A percentile compares a stretch with the other conserved stretches of the same genome.
phyloP scores from a whole-genome alignment of 495 filamentous ascomycete genomes.

The Bombardia bombarda region DNA sequence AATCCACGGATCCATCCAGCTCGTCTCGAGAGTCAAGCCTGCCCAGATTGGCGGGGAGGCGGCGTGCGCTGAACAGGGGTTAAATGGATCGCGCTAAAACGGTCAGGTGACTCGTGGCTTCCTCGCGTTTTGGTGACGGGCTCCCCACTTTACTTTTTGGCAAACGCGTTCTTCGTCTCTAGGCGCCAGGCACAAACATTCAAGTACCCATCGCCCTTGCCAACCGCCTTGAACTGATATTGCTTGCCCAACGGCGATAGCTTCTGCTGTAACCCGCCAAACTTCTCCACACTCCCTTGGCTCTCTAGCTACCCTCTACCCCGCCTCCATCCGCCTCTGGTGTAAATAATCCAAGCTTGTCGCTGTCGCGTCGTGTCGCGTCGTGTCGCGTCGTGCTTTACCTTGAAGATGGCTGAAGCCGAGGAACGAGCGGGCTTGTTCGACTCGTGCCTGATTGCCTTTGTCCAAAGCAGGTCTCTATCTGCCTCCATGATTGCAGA shows the following conservation, averaged over 20 bases:
- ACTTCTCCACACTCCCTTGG: background rate
- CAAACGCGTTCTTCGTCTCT: background rate
- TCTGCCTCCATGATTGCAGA: constrained; percentile 28
- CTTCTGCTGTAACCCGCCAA: too few relatives aligned
- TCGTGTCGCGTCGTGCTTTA: background rate
- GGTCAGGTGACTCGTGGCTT: background rate
- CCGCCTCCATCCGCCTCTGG: background rate
- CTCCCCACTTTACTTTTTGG: background rate
- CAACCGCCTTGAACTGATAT: too few relatives aligned
- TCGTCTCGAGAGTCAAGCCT: too few relatives aligned
- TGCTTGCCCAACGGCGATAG: too few relatives aligned
- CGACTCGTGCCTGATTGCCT: constrained; percentile 33
- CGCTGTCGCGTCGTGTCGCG: background rate
- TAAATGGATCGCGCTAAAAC: background rate
- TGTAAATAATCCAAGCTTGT: constrained; percentile 6
- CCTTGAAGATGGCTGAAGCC: constrained; percentile 29
- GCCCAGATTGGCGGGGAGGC: too few relatives aligned
- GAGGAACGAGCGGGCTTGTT: constrained; percentile 16
- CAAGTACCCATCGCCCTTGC: too few relatives aligned
- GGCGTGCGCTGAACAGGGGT: background rate
- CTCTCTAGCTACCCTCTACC: too few relatives aligned
- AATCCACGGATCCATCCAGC: too few relatives aligned
- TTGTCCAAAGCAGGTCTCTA: constrained; percentile 39
- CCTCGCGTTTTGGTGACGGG: background rate
- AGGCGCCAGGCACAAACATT: background rate